Conservation (phyloP, 1,284 basidiomycete species). For the Paramarasmius palmivorus region DNA sequence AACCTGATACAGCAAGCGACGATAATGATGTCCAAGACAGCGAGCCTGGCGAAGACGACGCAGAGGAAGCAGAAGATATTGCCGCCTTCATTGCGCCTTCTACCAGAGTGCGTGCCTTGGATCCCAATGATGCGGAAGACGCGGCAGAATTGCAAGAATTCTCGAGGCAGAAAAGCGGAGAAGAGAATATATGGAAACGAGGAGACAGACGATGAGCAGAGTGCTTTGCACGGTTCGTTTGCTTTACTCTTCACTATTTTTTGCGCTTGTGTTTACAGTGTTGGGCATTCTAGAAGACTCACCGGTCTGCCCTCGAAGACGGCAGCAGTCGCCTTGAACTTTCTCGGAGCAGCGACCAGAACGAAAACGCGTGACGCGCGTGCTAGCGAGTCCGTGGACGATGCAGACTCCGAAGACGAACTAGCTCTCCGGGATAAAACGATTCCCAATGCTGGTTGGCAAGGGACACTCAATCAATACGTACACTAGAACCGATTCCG, state of each 20-base stretch:
- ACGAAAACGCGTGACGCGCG: too few relatives aligned
- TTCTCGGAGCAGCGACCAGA: too few relatives aligned
- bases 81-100: constrained; percentile 29
- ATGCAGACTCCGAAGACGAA: constrained; percentile 40
- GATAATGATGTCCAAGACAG: constrained; percentile 30
- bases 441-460: too few relatives aligned
- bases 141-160: constrained; percentile 62
- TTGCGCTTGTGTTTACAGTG: not conserved
- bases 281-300: too few relatives aligned
- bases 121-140: constrained; percentile 53
- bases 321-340: too few relatives aligned
- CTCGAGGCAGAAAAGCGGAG: constrained; percentile 58
- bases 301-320: too few relatives aligned
- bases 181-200: constrained; percentile 48
- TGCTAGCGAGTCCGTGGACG: constrained; percentile 1
- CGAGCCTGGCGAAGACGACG: constrained; percentile 26
- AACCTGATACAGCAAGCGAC: constrained; percentile 1
- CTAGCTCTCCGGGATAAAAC: constrained; percentile 36
- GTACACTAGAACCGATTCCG: too few relatives aligned
- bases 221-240: constrained; percentile 25
- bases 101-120: constrained; percentile 38
- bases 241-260: constrained; percentile 14
- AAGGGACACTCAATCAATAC: too few relatives aligned
- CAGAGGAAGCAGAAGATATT: constrained; percentile 28
- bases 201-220: constrained; percentile 32